Evolutionary conservation across 495 filamentous ascomycete species (phyloP), one percentile per base, ranked within the genome.

Genomic region (Hypoxylon fuscum): DNA sequence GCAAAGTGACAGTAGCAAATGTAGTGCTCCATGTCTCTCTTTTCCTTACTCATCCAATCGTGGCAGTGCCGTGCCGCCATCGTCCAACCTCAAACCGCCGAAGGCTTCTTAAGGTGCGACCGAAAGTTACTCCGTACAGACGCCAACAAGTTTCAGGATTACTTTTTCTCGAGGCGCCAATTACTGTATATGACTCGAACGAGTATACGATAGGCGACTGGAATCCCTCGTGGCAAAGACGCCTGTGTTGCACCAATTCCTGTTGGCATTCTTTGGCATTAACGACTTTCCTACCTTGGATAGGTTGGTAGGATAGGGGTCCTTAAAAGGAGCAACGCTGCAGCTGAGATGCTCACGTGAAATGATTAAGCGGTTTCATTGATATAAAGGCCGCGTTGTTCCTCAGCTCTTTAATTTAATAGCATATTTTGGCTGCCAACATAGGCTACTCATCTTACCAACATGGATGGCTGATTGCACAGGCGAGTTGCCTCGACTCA

Each of bases 91-190:
- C 50, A 59, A 66, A 45, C 37, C 20, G 37, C 18, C 29, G 27
- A 23, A n/a, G 32, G 25, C 51, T 56, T 40, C 57, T 66, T 27
- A 56, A 55, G 14, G 20, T 60, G 62, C 52, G 41, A 66, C 62
- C 18, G 40, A 14, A 52, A 40, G 20, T 50, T 29, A 34, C 23
- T 37, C 29, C 8, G 31, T 22, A 34, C 2, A 20, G 40, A 38
- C 35, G 34, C 52, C 57, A 34, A 40, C 45, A 3, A 15, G 62
- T 66, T 66, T 66, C 62, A 60, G 29, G 53, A 51, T 41, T 56
- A 66, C 62, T 56, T 46, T 32, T 22, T n/a, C 14, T 12, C 11
- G 29, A 48, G 45, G 15, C 45, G 15, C 45, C 6, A 48, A 32
- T 48, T 50, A 50, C 32, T 38, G 31, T 50, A 50, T 48, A 35